Conservation (phyloP, 495 filamentous ascomycete species). For the Penicillium fimorum region DNA sequence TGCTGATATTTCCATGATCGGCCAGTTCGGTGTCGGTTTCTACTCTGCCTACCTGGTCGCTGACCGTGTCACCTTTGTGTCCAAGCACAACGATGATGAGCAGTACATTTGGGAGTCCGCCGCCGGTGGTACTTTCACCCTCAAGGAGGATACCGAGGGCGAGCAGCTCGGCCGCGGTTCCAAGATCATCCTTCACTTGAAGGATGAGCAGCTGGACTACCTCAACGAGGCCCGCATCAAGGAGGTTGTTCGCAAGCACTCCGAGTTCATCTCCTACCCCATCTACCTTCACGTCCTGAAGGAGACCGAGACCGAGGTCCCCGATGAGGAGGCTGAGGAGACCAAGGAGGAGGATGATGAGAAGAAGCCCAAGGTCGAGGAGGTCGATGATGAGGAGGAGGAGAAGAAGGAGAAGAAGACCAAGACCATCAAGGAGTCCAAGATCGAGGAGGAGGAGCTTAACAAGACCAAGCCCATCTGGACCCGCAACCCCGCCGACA, state of each 20-base stretch:
- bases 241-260: conserved; percentile 99
- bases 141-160: conserved; percentile 85
- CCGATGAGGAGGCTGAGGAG: conserved; percentile 92
- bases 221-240: conserved; percentile 98
- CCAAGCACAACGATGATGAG: conserved; percentile 99
- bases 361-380: conserved; percentile 74
- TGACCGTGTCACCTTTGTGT: conserved; percentile 90
- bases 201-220: conserved; percentile 98
- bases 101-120: conserved; percentile 99
- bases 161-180: conserved; percentile 90
- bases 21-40: conserved; percentile 99
- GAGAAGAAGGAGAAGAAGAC: conserved; percentile 85
- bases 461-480: conserved; percentile 99
- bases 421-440: conserved; percentile 98
- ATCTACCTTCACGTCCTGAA: conserved; percentile 99
- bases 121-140: conserved; percentile 95
- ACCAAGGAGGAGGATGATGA: conserved; percentile 75
- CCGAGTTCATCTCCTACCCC: conserved; percentile 99
- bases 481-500: conserved; percentile 96
- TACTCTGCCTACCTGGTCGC: conserved; percentile 99
- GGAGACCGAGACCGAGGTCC: conserved; percentile 98
- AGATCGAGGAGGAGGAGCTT: conserved; percentile 98
- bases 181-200: conserved; percentile 96
- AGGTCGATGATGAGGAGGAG: conserved; percentile 81
- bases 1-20: conserved; percentile 99